Percentiles rank a stretch among this genome's conserved stretches.
phyloP scores from a whole-genome alignment of 805 yeast species.

The Candida glaebosa region DNA sequence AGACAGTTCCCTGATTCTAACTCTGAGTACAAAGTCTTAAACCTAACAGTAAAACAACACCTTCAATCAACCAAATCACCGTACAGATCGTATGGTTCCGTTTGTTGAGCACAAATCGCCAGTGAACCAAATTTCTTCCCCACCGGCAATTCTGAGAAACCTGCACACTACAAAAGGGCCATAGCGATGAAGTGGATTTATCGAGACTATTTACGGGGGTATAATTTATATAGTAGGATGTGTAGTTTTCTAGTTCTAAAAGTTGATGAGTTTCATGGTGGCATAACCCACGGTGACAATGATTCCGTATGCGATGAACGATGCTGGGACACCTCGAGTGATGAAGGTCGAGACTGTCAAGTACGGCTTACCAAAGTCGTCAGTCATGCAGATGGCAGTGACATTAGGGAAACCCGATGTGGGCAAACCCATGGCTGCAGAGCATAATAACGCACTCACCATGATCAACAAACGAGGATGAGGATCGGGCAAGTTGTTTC shows the following conservation, averaged over 20 bases:
- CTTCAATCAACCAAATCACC: too few species aligned
- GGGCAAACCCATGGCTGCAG: constrained; percentile 96
- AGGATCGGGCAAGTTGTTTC: constrained; percentile 68
- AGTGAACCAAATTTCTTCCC: too few species aligned
- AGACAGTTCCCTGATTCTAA: neutral
- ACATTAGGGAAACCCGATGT: constrained; percentile 98
- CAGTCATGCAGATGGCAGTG: constrained; percentile 92
- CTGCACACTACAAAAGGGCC: too few species aligned
- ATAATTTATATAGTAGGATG: too few species aligned
- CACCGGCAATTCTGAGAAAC: too few species aligned
- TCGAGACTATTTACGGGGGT: too few species aligned
- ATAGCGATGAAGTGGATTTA: too few species aligned
- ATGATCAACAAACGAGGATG: constrained; percentile 81
- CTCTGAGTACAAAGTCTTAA: too few species aligned
- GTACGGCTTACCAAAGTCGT: constrained; percentile 88
- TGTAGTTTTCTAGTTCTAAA: constrained; percentile 13
- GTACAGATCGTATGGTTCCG: too few species aligned
- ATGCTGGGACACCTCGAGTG: constrained; percentile 86
- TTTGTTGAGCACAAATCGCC: too few species aligned
- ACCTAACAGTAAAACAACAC: too few species aligned
- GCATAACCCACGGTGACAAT: constrained; percentile 79
- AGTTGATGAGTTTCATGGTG: constrained; percentile 49
- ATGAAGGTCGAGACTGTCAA: constrained; percentile 83
- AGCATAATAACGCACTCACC: constrained; percentile 67
- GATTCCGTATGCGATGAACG: constrained; percentile 67